Conservation (phyloP, 345 rosid genomes). For the Lepidium didymum region DNA sequence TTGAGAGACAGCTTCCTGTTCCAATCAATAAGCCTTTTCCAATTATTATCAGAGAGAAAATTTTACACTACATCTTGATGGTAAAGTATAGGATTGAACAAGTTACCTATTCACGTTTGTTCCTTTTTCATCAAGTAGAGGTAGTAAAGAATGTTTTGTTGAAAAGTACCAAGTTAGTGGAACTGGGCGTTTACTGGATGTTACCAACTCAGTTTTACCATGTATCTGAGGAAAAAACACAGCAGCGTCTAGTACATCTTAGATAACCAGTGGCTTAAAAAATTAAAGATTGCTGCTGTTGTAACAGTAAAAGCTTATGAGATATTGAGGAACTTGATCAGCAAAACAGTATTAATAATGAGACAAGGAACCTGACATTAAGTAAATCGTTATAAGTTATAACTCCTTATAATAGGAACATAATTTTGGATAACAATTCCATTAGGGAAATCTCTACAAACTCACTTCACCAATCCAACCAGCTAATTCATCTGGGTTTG, state of each 20-base stretch:
- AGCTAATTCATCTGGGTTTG: constrained; percentile 88
- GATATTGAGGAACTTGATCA: not conserved
- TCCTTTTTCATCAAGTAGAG: constrained; percentile 85
- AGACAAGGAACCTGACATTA: not conserved
- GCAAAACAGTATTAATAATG: not conserved
- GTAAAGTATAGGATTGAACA: not conserved
- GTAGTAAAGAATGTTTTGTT: constrained; percentile 54
- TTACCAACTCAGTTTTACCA: constrained; percentile 80
- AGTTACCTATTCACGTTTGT: constrained; percentile 69
- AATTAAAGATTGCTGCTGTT: not conserved
- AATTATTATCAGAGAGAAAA: constrained; percentile 1
- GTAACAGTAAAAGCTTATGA: not conserved
- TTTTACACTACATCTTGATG: not conserved
- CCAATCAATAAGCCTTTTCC: constrained; percentile 16
- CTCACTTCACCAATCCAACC: constrained; percentile 95
- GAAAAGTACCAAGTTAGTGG: constrained; percentile 97
- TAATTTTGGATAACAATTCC: not conserved
- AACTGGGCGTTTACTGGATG: constrained; percentile 86
- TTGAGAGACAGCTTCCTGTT: constrained; percentile 80
- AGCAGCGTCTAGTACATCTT: constrained; percentile 18
- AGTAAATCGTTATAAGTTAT: too few relatives aligned
- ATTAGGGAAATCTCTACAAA: not conserved
- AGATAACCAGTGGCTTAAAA: not conserved
- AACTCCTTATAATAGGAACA: too few relatives aligned
- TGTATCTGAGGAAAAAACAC: constrained; percentile 56